These are phyloP conservation scores for Leucoagaricus sp. DNA, from an alignment of 1,284 basidiomycete species.

Conservation along the genomic window DNA sequence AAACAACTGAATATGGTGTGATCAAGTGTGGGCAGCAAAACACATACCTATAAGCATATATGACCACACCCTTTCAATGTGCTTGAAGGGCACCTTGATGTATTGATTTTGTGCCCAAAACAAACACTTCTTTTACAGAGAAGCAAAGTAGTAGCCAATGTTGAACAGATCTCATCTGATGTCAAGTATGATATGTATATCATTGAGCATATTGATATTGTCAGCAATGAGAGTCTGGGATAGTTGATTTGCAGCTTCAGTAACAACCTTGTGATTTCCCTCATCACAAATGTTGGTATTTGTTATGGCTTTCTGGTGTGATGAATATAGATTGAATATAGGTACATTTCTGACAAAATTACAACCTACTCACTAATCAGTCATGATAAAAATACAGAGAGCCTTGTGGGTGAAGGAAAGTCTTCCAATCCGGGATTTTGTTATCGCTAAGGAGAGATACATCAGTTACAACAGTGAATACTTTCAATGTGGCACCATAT, in stretches of 20 bases:
- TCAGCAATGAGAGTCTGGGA: too few relatives aligned
- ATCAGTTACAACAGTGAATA: too few relatives aligned
- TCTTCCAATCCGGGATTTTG: slow-evolving; percentile 21
- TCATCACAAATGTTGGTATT: slow-evolving; percentile 40
- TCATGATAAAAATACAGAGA: slow-evolving; percentile 38
- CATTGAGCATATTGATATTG: neutral
- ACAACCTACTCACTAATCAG: slow-evolving; percentile 26
- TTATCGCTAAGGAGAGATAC: slow-evolving; percentile 1
- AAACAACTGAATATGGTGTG: too few relatives aligned
- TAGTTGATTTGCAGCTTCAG: slow-evolving; percentile 1
- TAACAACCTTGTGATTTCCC: neutral
- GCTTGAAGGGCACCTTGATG: slow-evolving; percentile 8
- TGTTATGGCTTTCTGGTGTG: slow-evolving; percentile 38
- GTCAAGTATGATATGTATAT: slow-evolving; percentile 17
- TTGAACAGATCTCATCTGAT: slow-evolving; percentile 7
- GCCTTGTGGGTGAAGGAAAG: slow-evolving; percentile 39
- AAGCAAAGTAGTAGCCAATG: slow-evolving; percentile 18
- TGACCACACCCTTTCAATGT: slow-evolving; percentile 7
- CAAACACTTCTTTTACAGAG: slow-evolving; percentile 7
- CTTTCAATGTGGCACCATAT: neutral
- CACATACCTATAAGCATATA: slow-evolving; percentile 17
- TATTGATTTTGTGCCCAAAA: slow-evolving; percentile 16
- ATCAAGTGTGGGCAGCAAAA: too few relatives aligned
- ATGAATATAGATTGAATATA: too few relatives aligned
- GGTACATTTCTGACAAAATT: too few relatives aligned